Base-by-base conservation (phyloP, 2,329 filamentous ascomycete species). In the Neofusicoccum laricinum region DNA sequence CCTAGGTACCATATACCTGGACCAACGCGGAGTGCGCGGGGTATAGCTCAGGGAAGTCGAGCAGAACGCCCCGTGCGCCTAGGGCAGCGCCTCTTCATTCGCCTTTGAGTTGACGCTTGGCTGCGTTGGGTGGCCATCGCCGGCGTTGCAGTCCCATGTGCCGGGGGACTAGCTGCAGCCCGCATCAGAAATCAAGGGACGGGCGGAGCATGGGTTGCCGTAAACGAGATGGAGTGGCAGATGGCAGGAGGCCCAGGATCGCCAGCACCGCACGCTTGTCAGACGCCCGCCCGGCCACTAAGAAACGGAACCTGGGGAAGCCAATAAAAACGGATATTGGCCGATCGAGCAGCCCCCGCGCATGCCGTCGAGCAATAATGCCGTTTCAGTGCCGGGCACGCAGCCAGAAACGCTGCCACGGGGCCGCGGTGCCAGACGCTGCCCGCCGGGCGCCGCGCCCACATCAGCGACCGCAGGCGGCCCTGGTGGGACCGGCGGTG, bases 311-410 rank as follows among this genome's bases (percentile, higher is more conserved):
- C 55, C 55, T 46, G 55, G 55, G 55, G 55, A 55, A 55, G 43
- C 49, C 61, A 75, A 76, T 76, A 71, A 74, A 74, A 72, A 69
- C 64, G 61, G 69, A 75, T 73, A 77, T 77, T 76, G 72, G 70
- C 66, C 73, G 73, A 75, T 72, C 68, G 68, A 55, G 48, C 50
- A 45, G 50, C 61, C 61, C 48, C 61, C 55, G 55, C 55, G 49
- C 49, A 51, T 51, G 17, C 49, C 32, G 49, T 36, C 49, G 40
- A 59, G 55, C 40, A 34, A 59, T 21, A 59, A 45, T 59, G 55
- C 55, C 55, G 55, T 59, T 59, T 59, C 55, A 46, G 55, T 59
- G 55, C 55, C 55, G 55, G 55, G 40, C 40, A 19, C 34, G 55
- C 30, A 14, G n/a, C 30, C 55, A 19, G 41, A 46, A 43, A 48